A percentile compares a stretch with the other conserved stretches of the same genome.
These are phyloP conservation scores for Pulveroboletus sp. DNA, from an alignment of 768 basidiomycete species.

Conservation along the genomic window DNA sequence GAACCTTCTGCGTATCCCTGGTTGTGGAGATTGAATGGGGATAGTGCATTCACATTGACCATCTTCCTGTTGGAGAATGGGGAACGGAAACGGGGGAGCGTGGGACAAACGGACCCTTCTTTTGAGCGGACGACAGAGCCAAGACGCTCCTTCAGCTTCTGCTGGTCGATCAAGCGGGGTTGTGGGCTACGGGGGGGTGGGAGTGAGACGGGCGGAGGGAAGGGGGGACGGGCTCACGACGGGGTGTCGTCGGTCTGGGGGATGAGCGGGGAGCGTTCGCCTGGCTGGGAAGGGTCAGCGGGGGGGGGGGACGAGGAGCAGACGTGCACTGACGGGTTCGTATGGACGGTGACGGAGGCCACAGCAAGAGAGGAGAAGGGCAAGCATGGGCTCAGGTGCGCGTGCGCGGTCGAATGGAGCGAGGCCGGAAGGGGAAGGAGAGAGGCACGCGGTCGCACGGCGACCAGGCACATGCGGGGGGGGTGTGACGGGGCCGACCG, in stretches of 20 bases:
- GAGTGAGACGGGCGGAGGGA: background rate
- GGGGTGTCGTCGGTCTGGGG: conserved; percentile 25
- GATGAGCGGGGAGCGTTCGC: conserved; percentile 28
- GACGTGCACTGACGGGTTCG: conserved; percentile 11
- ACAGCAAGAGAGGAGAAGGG: conserved; percentile 28
- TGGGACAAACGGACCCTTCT: conserved; percentile 44
- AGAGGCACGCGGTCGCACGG: conserved; percentile 7
- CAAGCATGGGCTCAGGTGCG: conserved; percentile 20
- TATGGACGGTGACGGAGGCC: conserved; percentile 19
- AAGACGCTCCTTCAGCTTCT: conserved; percentile 47
- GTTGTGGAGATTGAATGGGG: conserved; percentile 55
- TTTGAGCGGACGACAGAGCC: conserved; percentile 54
- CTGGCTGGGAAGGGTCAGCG: conserved; percentile 8
- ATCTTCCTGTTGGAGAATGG: conserved; percentile 46
- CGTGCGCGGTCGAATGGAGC: conserved; percentile 1
- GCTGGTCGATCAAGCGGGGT: conserved; percentile 41
- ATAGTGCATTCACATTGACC: conserved; percentile 59
- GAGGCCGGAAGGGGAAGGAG: conserved; percentile 7
- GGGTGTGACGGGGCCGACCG: conserved; percentile 19
- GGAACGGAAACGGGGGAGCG: background rate
- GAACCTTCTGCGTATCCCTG: conserved; percentile 17
- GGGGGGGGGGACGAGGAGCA: background rate
- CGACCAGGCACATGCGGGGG: conserved; percentile 31
- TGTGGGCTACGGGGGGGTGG: conserved; percentile 18
- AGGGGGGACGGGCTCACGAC: conserved; percentile 12